A percentile compares a stretch with the other conserved stretches of the same genome.
Conservation (phyloP, 106 monocot species). For the Phalaenopsis equestris region DNA sequence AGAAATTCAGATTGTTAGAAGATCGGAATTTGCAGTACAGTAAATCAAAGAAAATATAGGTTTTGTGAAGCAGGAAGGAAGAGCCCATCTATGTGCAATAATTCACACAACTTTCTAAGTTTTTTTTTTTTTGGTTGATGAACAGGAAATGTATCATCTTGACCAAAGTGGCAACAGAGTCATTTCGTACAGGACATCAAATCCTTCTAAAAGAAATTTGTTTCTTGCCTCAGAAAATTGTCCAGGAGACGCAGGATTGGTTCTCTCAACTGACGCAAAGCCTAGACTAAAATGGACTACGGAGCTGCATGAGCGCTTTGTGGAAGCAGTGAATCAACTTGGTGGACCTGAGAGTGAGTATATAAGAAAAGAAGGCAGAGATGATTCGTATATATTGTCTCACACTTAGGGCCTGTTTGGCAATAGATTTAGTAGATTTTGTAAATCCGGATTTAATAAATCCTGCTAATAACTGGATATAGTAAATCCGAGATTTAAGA, state of each 20-base stretch:
- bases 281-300: constrained; percentile 18
- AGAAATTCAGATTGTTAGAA: not conserved
- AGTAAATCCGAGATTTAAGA: no score
- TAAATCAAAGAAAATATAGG: not conserved
- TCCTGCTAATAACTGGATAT: no score
- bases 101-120: not conserved
- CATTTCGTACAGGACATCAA: constrained; percentile 33
- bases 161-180: constrained; percentile 22
- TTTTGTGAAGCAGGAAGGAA: not conserved
- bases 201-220: constrained; percentile 38
- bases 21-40: not conserved
- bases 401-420: not conserved
- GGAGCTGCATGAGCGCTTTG: constrained; percentile 16
- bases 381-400: not conserved
- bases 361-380: not conserved
- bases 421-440: no score
- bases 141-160: constrained; percentile 3
- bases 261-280: constrained; percentile 65
- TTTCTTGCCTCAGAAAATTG: constrained; percentile 29
- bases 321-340: constrained; percentile 14
- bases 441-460: no score
- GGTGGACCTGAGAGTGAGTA: constrained; percentile 31
- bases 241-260: constrained; percentile 45
- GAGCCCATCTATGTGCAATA: not conserved
- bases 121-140: not conserved